These are phyloP conservation scores for Graphilbum fragrans DNA, from an alignment of 2,329 filamentous ascomycete genomes.

Conservation along the genomic window DNA sequence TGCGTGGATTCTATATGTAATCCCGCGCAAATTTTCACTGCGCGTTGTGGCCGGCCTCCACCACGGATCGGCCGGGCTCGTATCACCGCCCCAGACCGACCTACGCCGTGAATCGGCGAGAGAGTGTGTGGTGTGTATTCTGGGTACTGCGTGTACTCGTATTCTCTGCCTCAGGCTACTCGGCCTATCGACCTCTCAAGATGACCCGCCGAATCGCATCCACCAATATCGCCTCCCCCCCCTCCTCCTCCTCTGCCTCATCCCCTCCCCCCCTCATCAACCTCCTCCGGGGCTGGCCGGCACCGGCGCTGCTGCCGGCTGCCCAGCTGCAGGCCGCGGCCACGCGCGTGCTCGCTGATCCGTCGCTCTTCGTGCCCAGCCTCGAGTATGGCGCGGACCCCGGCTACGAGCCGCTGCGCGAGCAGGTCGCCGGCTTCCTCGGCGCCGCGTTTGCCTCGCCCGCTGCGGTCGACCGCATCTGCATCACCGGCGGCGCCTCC, in stretches of 20 bases:
- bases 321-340: constrained; percentile 49
- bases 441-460: constrained; percentile 15
- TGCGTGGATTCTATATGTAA: too few species aligned
- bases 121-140: too few species aligned
- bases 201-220: too few species aligned
- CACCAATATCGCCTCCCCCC: background rate
- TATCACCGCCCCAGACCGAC: too few species aligned
- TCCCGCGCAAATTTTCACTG: too few species aligned
- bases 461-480: constrained; percentile 47
- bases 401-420: constrained; percentile 59
- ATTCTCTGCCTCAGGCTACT: too few species aligned
- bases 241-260: background rate
- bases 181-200: too few species aligned
- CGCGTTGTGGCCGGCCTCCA: too few species aligned
- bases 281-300: constrained; percentile 58
- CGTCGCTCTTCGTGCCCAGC: constrained; percentile 45
- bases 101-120: too few species aligned
- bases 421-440: constrained; percentile 60
- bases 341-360: constrained; percentile 43
- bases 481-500: constrained; percentile 73
- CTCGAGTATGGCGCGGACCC: constrained; percentile 70
- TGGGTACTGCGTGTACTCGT: too few species aligned
- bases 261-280: constrained; percentile 36
- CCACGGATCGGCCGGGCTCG: too few species aligned
- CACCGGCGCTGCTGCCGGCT: constrained; percentile 50